These are phyloP conservation scores for Colletotrichum sp. DNA, from an alignment of 2,329 filamentous ascomycete species.

Conservation along the genomic window DNA sequence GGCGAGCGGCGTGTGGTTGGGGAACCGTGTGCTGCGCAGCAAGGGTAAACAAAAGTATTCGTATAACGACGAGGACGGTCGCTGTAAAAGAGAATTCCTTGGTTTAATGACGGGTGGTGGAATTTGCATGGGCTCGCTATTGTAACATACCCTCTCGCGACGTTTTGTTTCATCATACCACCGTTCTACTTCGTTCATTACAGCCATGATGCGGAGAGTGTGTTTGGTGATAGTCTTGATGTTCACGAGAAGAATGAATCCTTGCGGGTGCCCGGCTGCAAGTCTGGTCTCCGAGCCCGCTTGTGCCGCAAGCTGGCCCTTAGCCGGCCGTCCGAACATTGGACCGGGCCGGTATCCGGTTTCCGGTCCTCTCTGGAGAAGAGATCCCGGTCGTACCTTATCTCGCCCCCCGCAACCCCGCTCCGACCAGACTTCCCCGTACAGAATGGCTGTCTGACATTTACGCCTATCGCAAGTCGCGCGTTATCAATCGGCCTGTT, in stretches of 20 bases:
- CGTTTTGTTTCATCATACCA: constrained; percentile 15
- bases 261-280: not conserved
- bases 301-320: not conserved
- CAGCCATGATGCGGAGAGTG: not conserved
- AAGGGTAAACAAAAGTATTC: constrained; percentile 20
- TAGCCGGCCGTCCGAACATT: not conserved
- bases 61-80: constrained; percentile 3
- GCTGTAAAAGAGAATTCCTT: constrained; percentile 12
- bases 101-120: constrained; percentile 13
- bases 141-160: constrained; percentile 22
- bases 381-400: constrained; percentile 15
- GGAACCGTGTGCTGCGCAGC: not conserved
- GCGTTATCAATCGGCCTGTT: not conserved
- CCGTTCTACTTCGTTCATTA: not conserved
- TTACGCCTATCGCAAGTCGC: constrained; percentile 5
- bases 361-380: constrained; percentile 4
- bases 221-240: not conserved
- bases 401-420: constrained; percentile 15
- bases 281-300: not conserved
- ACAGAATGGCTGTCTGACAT: not conserved
- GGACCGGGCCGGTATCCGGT: constrained; percentile 21
- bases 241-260: not conserved
- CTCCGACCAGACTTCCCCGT: not conserved
- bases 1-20: not conserved
- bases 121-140: constrained; percentile 12